Conservation (phyloP, 192 early-diverging fungal genomes). For the Funneliformis mosseae region DNA sequence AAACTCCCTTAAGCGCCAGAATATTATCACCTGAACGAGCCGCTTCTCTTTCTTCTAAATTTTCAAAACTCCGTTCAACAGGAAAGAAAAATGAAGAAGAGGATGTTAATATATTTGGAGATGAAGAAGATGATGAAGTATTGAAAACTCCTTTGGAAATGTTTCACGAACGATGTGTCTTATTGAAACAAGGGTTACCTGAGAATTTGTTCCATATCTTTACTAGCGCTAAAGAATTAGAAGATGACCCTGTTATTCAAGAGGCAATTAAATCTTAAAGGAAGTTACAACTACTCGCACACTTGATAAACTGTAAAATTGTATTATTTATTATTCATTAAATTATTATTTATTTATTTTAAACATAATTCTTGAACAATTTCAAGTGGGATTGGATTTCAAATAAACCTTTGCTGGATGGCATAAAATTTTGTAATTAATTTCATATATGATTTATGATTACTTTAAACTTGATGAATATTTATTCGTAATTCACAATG, state of each 20-base stretch:
- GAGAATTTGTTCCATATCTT: conserved; percentile 33
- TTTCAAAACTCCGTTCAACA: not conserved
- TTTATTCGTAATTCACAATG: too few relatives aligned
- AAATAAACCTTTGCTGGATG: too few relatives aligned
- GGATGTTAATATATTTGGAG: not conserved
- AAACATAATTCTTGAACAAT: too few relatives aligned
- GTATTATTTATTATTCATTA: too few relatives aligned
- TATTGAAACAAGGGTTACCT: conserved; percentile 23
- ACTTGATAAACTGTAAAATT: too few relatives aligned
- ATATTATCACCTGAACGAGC: not conserved
- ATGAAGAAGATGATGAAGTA: not conserved
- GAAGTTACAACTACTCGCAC: too few relatives aligned
- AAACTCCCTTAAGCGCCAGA: not conserved
- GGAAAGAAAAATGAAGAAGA: not conserved
- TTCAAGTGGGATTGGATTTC: too few relatives aligned
- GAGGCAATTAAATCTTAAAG: conserved; percentile 5
- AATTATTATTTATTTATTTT: too few relatives aligned
- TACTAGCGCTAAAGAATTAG: conserved; percentile 6
- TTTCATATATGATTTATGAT: too few relatives aligned
- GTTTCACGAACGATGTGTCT: conserved; percentile 34
- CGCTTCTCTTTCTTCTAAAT: not conserved
- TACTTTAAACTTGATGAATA: too few relatives aligned
- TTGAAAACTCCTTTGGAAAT: conserved; percentile 35
- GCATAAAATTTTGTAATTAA: too few relatives aligned
- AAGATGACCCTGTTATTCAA: conserved; percentile 15